Base-by-base conservation (phyloP, 2,329 filamentous ascomycete species). In the Arthrobotrys iridis region DNA sequence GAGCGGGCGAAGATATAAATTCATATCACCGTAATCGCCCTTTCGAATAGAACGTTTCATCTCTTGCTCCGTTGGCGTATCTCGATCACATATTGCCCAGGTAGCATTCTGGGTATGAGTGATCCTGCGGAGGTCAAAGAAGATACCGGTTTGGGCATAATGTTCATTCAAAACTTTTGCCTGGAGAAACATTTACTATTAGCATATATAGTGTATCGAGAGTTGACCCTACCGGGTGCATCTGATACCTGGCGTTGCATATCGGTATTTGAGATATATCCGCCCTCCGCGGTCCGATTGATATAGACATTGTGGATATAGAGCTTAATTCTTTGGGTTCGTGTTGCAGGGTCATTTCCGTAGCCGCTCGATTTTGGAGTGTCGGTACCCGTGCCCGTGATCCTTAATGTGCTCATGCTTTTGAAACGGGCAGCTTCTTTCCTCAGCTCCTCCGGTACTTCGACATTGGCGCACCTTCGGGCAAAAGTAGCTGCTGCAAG, bases 281-380 rank as follows among this genome's bases (percentile, higher is more conserved):
- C 66, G 48, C 66, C 66, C 2, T 15, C 58, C 4, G 66, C 57
- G 0, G 66, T 71, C n/a, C 37, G 22, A 18, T 71, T 64, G 35
- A 63, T 64, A 20, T 71, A 71, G 28, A 71, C 28, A 13, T 71
- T 71, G 15, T 71, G 66, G 3, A 63, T 45, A 4, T 58, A 57
- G 22, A 71, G 46, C 15, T 71, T 71, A 26, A 70, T 10, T 7
- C 15, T 60, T 37, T 62, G 65, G 2, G 65, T 62, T 11, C 55
- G 35, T 2, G 55, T 57, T 6, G 46, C 24, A 13, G 46, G 46
- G 7, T 52, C 46, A 18, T 58, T 43, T 15, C 11, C 15, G 20
- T 37, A 58, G 37, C 33, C 33, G 2, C 26, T 28, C 7, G 46
- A 52, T 8, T 35, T 52, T 18, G 33, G 26, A 15, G 18, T 3